Conservation (phyloP, 1,284 basidiomycete species). For the Entoloma clypeatum region DNA sequence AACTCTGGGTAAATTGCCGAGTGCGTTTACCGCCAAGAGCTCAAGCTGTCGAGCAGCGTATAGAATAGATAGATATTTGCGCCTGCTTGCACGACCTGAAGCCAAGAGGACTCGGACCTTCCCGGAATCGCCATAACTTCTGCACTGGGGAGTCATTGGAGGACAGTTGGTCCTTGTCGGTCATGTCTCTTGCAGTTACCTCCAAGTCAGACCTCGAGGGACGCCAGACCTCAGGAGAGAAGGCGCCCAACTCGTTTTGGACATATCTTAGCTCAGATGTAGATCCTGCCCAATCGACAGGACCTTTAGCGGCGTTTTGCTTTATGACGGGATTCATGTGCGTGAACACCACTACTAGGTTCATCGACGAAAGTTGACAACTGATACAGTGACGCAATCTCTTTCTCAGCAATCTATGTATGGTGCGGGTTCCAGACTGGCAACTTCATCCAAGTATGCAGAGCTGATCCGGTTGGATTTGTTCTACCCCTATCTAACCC, state of each 20-base stretch:
- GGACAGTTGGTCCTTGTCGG: too few species aligned
- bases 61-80: too few species aligned
- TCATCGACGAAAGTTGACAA: not conserved
- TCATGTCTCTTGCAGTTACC: too few species aligned
- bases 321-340: constrained; percentile 86
- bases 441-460: constrained; percentile 58
- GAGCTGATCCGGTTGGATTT: not conserved
- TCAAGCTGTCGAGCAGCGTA: too few species aligned
- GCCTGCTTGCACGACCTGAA: too few species aligned
- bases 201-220: too few species aligned
- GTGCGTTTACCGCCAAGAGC: too few species aligned
- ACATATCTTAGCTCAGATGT: constrained; percentile 46
- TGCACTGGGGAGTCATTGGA: too few species aligned
- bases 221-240: too few species aligned
- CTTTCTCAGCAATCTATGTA: constrained; percentile 78
- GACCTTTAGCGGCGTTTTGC: constrained; percentile 70
- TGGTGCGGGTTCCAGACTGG: constrained; percentile 89
- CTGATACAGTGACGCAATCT: constrained; percentile 56
- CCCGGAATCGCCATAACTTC: too few species aligned
- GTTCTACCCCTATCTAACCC: not conserved
- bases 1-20: too few species aligned
- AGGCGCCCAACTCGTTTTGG: constrained; percentile 28
- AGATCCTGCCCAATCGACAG: constrained; percentile 54
- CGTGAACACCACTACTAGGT: constrained; percentile 23
- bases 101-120: too few species aligned